Evolutionary conservation across 129 eudicot genomes (phyloP), one percentile per base, ranked within the genome.

Genomic region (Gnaphalium uliginosum): DNA sequence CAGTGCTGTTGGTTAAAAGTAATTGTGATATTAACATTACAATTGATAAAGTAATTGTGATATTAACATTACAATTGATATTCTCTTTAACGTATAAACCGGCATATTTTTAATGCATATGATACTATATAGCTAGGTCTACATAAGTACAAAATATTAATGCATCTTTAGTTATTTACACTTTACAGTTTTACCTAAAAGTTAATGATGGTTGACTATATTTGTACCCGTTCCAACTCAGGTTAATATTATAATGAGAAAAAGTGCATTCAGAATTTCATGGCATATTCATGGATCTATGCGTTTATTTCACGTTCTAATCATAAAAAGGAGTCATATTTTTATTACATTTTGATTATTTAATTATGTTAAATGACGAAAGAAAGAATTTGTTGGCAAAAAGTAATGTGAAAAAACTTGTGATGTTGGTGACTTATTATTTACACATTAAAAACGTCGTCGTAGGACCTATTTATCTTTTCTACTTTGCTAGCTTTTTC

Each of bases 281-380:
- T 73, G 83, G 74, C 83, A 27, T 80, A 18, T 66, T 66, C 32
- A 67, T 66, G 75, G 75, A 80, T 80, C 83, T 74, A 80, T 74
- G 79, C 75, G 33, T 80, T 57, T 32, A 66, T 41, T 41, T 58
- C 62, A 80, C 75, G 79, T 74, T 25, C 51, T 62, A 74, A 58
- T 80, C 57, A 80, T 74, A 73, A 39, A 73, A 79, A 80, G 75
- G 64, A 56, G 19, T 1, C 18, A 15, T 43, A 24, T 37, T 56
- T 63, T 25, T 19, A 5, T 9, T 10, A 8, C 7, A 53, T 24
- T 37, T 50, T 71, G 2, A 69, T 53, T n/a, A 53, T n/a, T 56
- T 0, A 1, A 13, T 51, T 29, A 17, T 15, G 8, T 73, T 21
- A 27, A 23, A 68, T 41, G 9, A 77, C 11, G 15, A 1, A 17